Evolutionary conservation across 164 flowering plant genomes (phyloP).

Genomic region (Houttuynia cordata): DNA sequence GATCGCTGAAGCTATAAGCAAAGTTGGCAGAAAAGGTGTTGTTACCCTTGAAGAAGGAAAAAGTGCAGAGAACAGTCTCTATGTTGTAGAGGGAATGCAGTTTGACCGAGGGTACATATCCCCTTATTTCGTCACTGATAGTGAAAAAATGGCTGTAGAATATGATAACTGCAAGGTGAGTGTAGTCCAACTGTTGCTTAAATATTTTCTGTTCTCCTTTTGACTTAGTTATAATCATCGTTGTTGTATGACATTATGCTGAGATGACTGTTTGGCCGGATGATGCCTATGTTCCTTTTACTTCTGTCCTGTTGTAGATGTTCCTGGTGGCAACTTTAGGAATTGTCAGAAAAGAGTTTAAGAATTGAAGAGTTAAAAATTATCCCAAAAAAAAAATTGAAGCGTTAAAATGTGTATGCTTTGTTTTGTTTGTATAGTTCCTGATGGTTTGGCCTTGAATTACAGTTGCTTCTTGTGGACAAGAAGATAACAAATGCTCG

Average conservation of each 20-base stretch:
- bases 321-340: not conserved
- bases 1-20: slow-evolving; percentile 97
- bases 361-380: no score
- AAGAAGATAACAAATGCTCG: slow-evolving; percentile 93
- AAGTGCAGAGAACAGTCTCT: slow-evolving; percentile 85
- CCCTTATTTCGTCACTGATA: slow-evolving; percentile 92
- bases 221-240: no score
- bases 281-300: no score
- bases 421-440: slow-evolving; percentile 1
- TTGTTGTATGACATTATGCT: no score
- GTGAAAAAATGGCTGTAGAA: slow-evolving; percentile 91
- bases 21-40: slow-evolving; percentile 92
- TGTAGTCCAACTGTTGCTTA: no score
- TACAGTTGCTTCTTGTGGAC: slow-evolving; percentile 87
- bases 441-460: slow-evolving; percentile 3
- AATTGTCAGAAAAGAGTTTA: not conserved
- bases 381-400: no score
- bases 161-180: slow-evolving; percentile 89
- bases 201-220: no score
- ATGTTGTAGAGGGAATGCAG: slow-evolving; percentile 98
- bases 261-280: no score
- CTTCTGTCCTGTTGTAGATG: not conserved
- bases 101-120: slow-evolving; percentile 96
- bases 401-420: no score
- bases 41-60: slow-evolving; percentile 98